Conservation (phyloP, 108 stramenopile genomes). For the Aureococcus anophagefferens region DNA sequence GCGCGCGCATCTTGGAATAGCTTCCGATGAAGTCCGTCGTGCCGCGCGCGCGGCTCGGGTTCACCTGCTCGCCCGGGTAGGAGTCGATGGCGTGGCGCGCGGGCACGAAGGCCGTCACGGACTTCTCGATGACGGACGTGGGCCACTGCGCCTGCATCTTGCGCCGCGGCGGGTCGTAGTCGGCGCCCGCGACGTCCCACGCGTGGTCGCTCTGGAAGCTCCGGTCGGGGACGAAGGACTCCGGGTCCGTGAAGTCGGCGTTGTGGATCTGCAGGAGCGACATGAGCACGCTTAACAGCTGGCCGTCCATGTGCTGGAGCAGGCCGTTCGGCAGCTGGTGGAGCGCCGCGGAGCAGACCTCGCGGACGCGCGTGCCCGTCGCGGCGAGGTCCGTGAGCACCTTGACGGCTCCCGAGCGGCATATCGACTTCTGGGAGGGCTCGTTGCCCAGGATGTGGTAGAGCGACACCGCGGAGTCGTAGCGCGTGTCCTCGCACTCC, state of each 20-base stretch:
- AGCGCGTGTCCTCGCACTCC: not conserved
- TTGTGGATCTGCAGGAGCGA: not conserved
- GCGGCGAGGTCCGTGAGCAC: not conserved
- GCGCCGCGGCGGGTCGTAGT: not conserved
- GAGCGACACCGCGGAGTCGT: conserved; percentile 4
- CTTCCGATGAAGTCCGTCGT: not conserved
- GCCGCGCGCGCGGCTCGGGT: not conserved
- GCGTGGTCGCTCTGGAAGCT: not conserved
- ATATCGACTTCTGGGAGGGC: conserved; percentile 4
- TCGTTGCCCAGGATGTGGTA: conserved; percentile 4
- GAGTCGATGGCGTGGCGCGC: not conserved
- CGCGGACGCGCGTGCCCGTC: not conserved
- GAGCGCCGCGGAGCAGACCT: conserved; percentile 3
- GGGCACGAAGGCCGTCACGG: not conserved
- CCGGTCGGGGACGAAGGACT: not conserved
- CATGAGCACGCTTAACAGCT: conserved; percentile 1
- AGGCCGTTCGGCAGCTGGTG: conserved; percentile 10
- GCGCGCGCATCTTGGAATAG: not conserved
- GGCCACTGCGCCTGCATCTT: not conserved
- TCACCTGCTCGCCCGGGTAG: not conserved
- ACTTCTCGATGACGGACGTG: not conserved
- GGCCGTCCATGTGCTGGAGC: not conserved
- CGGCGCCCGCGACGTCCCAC: not conserved
- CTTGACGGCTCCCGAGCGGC: not conserved
- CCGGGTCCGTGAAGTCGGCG: conserved; percentile 5